These are phyloP conservation scores for Malus hybrid DNA, from an alignment of 331 rosid species.

Conservation along the genomic window DNA sequence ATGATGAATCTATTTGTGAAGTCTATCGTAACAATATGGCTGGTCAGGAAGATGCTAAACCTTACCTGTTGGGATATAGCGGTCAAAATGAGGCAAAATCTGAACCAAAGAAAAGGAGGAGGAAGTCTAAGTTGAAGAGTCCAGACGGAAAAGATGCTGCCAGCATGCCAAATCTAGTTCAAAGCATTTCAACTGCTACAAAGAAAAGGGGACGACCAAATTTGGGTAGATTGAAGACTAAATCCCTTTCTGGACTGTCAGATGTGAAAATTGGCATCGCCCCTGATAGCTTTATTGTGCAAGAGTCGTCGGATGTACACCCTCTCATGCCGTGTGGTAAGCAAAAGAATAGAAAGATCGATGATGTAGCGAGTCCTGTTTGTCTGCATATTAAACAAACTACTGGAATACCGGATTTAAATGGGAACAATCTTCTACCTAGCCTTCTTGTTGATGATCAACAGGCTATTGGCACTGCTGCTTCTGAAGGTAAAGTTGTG, in stretches of 20 bases:
- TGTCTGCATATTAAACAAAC: constrained; percentile 23
- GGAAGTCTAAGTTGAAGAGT: constrained; percentile 8
- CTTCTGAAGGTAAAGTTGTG: constrained; percentile 26
- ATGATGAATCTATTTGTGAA: constrained; percentile 48
- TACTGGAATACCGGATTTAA: constrained; percentile 37
- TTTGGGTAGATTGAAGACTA: too few relatives aligned
- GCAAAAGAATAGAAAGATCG: constrained; percentile 20
- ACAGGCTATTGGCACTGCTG: constrained; percentile 15
- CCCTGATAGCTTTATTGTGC: too few relatives aligned
- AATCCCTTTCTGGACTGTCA: background rate
- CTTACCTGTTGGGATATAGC: constrained; percentile 17
- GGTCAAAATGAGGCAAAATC: constrained; percentile 20
- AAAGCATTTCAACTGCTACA: constrained; percentile 10
- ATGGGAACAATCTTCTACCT: constrained; percentile 22
- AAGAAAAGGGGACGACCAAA: too few relatives aligned
- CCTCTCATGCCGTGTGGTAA: constrained; percentile 3
- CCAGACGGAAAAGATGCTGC: constrained; percentile 32
- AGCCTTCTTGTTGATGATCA: constrained; percentile 18
- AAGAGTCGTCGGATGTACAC: too few relatives aligned
- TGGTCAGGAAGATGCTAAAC: constrained; percentile 21
- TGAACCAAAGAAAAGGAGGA: constrained; percentile 26
- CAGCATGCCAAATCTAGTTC: constrained; percentile 15
- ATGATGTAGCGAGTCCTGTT: background rate
- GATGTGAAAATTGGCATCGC: too few relatives aligned
- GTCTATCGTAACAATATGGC: background rate